A percentile compares a stretch with the other conserved stretches of the same genome.
phyloP scores from a whole-genome alignment of 2,329 filamentous ascomycete genomes.

The Mycogone perniciosa region DNA sequence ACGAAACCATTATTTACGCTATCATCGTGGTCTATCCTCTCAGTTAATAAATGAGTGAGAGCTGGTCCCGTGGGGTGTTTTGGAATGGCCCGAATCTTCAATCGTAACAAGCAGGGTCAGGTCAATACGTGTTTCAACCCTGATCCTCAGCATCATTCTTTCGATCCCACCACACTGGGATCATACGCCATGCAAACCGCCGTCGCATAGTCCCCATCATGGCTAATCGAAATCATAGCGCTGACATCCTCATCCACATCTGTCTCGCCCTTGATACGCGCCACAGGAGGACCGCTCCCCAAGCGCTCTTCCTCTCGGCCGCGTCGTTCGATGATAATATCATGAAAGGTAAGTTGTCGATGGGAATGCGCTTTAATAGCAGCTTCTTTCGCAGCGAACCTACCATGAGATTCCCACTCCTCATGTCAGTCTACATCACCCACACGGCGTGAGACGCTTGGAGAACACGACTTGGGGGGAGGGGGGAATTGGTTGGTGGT shows the following conservation, averaged over 20 bases:
- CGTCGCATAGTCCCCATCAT: conserved; percentile 77
- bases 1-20: no score
- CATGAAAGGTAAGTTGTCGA: conserved; percentile 54
- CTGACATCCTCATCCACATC: conserved; percentile 38
- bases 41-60: no score
- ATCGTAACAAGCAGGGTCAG: no score
- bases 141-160: not conserved
- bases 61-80: no score
- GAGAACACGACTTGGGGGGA: not conserved
- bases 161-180: conserved; percentile 6
- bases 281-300: conserved; percentile 39
- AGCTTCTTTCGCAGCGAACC: conserved; percentile 70
- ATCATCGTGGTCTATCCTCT: no score
- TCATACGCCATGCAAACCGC: conserved; percentile 56
- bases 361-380: conserved; percentile 63
- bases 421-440: not conserved
- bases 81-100: no score
- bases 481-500: not conserved
- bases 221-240: conserved; percentile 74
- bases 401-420: conserved; percentile 19
- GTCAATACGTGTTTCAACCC: no score
- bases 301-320: conserved; percentile 19
- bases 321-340: conserved; percentile 43
- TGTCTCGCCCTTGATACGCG: conserved; percentile 31
- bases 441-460: no score